Percentiles rank a stretch among this genome's conserved stretches.
phyloP scores from a whole-genome alignment of 169 alveolate genomes.

The Babesia bigemina region DNA sequence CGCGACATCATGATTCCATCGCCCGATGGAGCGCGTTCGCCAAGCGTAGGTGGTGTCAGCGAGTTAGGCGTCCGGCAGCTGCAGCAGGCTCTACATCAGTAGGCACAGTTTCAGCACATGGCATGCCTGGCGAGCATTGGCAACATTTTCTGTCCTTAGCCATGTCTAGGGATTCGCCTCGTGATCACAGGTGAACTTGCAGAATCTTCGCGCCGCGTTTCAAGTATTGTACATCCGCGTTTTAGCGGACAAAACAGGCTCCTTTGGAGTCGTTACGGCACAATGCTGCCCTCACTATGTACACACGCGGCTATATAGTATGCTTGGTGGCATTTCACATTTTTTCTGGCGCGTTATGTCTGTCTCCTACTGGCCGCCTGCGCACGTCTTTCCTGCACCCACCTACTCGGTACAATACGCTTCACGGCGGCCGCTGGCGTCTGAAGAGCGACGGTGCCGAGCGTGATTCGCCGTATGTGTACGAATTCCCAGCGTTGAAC shows the following conservation, averaged over 20 bases:
- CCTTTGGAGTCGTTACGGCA: neutral
- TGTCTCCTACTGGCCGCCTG: neutral
- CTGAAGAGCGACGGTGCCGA: too few species aligned
- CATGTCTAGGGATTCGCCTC: too few species aligned
- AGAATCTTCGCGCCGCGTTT: too few species aligned
- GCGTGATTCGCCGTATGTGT: too few species aligned
- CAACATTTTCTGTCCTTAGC: too few species aligned
- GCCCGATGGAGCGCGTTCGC: too few species aligned
- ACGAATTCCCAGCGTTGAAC: slow-evolving; percentile 32
- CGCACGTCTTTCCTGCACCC: neutral
- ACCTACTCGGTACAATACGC: neutral
- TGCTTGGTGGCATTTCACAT: neutral
- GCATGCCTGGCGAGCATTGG: neutral
- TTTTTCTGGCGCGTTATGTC: neutral
- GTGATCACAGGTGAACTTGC: too few species aligned
- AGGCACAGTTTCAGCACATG: neutral
- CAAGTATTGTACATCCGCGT: too few species aligned
- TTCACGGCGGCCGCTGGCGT: too few species aligned
- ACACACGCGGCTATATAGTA: neutral
- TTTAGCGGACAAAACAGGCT: neutral
- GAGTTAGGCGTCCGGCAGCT: neutral
- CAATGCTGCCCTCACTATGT: neutral
- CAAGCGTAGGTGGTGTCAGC: neutral
- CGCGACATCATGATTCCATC: too few species aligned
- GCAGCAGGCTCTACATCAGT: neutral